Evolutionary conservation across 2,329 filamentous ascomycete genomes (phyloP), one percentile per base, ranked within the genome.

Genomic region (Epichloe brachyelytri): DNA sequence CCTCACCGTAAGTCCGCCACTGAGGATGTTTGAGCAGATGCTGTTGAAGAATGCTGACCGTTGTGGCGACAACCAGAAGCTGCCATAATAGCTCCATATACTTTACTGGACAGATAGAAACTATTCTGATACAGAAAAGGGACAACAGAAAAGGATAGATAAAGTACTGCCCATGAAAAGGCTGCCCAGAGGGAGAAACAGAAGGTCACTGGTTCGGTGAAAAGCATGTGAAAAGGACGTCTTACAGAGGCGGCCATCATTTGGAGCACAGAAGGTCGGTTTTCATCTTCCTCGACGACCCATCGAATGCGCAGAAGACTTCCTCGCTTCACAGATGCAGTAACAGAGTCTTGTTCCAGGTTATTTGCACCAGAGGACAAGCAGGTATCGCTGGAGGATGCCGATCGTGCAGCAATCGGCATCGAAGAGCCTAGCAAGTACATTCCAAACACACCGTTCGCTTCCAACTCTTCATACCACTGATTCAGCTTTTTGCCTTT

Each of bases 131-230:
- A 94, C 22, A 95, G 82, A 4, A 93, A 75, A 0, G 89, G 87
- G 5, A 95, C 79, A 1, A 87, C 85, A 14, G 80, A 80, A 58
- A 95, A 91, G 12, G 85, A 88, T 17, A 95, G 72, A 65, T 95
- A 96, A 0, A 96, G 77, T 0, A 95, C 78, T 0, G 85, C 88
- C 90, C 90, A 96, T 19, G 83, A 83, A 65, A 96, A 96, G 0
- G 87, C 77, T 1, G 89, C 84, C 90, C 90, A 96, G 0, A 95
- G 73, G 0, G 85, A 88, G 70, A 96, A 96, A 71, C 80, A 88
- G 67, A 89, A 88, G 14, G 90, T 85, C 10, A 88, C 82, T 0
- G 85, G 83, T 57, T 90, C 86, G 0, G 85, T 89, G 56, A 83
- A 69, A 15, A 90, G 78, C 1, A 90, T 75, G 59, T 83, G 80